A percentile compares a stretch with the other conserved stretches of the same genome.
phyloP scores from a whole-genome alignment of 768 basidiomycete genomes.

The Tylopilus balloui region DNA sequence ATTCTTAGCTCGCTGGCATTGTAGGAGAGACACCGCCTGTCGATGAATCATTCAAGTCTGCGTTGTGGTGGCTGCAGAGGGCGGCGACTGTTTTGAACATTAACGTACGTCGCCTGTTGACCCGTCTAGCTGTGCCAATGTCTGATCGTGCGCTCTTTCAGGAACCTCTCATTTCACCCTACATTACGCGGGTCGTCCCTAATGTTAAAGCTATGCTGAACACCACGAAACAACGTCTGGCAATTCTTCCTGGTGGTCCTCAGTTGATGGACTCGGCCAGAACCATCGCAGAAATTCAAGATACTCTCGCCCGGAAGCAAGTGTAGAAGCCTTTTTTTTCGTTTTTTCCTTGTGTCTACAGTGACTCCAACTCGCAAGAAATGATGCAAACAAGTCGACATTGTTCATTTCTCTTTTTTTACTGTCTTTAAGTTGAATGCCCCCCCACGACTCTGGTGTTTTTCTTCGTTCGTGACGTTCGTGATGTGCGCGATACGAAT shows the following conservation, averaged over 20 bases:
- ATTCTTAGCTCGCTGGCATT: slow-evolving; percentile 61
- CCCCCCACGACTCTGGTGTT: not conserved
- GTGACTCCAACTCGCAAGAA: not conserved
- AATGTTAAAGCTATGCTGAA: slow-evolving; percentile 73
- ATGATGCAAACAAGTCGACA: not conserved
- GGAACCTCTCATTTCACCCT: slow-evolving; percentile 81
- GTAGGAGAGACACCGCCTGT: slow-evolving; percentile 72
- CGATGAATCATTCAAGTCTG: slow-evolving; percentile 77
- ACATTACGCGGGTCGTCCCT: slow-evolving; percentile 75
- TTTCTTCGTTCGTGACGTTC: slow-evolving; percentile 18
- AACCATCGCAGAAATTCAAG: slow-evolving; percentile 71
- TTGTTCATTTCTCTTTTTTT: slow-evolving; percentile 3
- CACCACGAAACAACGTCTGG: slow-evolving; percentile 74
- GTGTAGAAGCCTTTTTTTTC: slow-evolving; percentile 7
- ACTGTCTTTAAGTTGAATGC: not conserved
- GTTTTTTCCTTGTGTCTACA: not conserved
- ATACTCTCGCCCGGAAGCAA: slow-evolving; percentile 51
- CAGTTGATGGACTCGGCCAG: slow-evolving; percentile 64
- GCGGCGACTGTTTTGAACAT: slow-evolving; percentile 66
- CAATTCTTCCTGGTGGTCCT: slow-evolving; percentile 70
- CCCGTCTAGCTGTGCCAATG: not conserved
- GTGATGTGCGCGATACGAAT: slow-evolving; percentile 12
- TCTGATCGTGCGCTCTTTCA: slow-evolving; percentile 21
- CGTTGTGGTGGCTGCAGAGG: slow-evolving; percentile 86
- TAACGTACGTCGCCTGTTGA: slow-evolving; percentile 42